phyloP scores from a whole-genome alignment of 495 filamentous ascomycete genomes.

The Podospora comata region DNA sequence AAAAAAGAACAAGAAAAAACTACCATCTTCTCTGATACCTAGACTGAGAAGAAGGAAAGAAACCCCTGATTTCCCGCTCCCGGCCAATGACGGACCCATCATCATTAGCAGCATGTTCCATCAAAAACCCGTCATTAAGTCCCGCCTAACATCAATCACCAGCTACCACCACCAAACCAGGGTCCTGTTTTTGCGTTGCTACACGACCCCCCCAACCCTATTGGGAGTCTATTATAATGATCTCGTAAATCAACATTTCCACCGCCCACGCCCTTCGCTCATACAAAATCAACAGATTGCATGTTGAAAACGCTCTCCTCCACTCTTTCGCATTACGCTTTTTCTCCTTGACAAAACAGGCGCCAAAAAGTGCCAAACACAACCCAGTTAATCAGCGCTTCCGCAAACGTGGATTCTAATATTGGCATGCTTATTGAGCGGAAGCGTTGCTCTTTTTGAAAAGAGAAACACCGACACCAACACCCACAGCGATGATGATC shows the following conservation, averaged over 20 bases:
- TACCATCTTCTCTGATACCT: not conserved
- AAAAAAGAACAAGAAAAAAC: too few relatives aligned
- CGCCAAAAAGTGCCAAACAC: not conserved
- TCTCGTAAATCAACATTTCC: not conserved
- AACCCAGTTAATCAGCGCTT: not conserved
- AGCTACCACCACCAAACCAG: not conserved
- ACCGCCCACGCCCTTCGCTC: too few relatives aligned
- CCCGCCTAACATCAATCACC: not conserved
- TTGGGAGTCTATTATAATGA: not conserved
- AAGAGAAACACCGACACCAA: slow-evolving; percentile 40
- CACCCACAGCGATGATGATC: slow-evolving; percentile 49
- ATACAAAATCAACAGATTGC: not conserved
- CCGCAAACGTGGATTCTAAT: not conserved
- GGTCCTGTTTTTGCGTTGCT: not conserved
- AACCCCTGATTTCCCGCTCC: not conserved
- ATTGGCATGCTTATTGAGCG: not conserved
- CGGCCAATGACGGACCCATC: not conserved
- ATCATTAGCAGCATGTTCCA: not conserved
- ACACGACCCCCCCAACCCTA: not conserved
- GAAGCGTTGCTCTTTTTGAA: not conserved
- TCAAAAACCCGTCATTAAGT: not conserved
- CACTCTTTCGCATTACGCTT: not conserved
- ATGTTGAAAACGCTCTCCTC: not conserved
- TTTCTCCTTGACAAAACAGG: not conserved
- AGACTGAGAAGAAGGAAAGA: not conserved